Conservation (phyloP, 768 basidiomycete species). For the Boletus sp. region DNA sequence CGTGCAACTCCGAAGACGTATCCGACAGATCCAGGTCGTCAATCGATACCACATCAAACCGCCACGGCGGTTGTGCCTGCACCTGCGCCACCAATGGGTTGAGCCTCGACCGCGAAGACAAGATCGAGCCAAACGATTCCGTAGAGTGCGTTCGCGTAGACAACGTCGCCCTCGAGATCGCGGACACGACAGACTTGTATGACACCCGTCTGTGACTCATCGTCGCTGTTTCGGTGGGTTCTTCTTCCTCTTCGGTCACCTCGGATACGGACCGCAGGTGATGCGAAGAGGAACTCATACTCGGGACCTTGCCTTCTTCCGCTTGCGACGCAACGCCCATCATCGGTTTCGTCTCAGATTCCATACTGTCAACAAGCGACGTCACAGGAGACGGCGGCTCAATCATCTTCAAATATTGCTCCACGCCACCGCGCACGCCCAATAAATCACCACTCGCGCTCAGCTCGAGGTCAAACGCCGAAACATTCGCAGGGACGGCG, state of each 20-base stretch:
- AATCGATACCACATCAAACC: slow-evolving; percentile 70
- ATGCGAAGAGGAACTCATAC: slow-evolving; percentile 4
- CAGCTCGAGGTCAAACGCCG: slow-evolving; percentile 69
- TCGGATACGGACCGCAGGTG: slow-evolving; percentile 31
- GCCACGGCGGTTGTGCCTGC: slow-evolving; percentile 47
- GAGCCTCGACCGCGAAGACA: slow-evolving; percentile 29
- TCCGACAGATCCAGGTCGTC: slow-evolving; percentile 83
- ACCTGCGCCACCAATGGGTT: slow-evolving; percentile 34
- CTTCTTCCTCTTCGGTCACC: slow-evolving; percentile 32
- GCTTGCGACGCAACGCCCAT: neutral
- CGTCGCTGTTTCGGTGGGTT: slow-evolving; percentile 13
- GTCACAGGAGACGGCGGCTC: slow-evolving; percentile 33
- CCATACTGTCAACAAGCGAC: slow-evolving; percentile 3
- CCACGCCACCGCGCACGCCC: slow-evolving; percentile 57
- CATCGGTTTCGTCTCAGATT: slow-evolving; percentile 2
- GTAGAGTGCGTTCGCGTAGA: slow-evolving; percentile 34
- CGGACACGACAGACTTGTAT: slow-evolving; percentile 21
- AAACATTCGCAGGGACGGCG: slow-evolving; percentile 45
- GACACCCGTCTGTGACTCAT: slow-evolving; percentile 18
- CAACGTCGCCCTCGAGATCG: slow-evolving; percentile 13
- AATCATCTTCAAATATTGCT: slow-evolving; percentile 61
- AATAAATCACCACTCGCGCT: slow-evolving; percentile 60
- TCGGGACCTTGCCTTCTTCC: slow-evolving; percentile 9
- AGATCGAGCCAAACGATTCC: slow-evolving; percentile 32
- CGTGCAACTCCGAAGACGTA: slow-evolving; percentile 56